Conservation (phyloP, 2,329 filamentous ascomycete genomes). For the Calonectria hongkongensis region DNA sequence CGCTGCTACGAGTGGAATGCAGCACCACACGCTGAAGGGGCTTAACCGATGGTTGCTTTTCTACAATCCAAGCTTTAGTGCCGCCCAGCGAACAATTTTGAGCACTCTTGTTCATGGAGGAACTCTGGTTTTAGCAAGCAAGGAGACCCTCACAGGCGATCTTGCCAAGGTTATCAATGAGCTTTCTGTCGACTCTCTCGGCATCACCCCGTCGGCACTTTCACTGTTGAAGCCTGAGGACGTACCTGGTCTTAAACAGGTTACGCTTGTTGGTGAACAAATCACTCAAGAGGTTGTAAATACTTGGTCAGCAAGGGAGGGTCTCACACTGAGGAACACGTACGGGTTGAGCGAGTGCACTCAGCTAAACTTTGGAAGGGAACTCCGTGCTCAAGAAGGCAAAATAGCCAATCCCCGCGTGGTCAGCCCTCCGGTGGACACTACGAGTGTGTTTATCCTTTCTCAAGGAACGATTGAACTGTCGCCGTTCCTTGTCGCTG, state of each 20-base stretch:
- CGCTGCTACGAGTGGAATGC: conserved; percentile 38
- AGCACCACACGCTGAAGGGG: conserved; percentile 29
- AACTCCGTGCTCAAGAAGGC: not conserved
- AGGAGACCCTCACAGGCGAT: conserved; percentile 36
- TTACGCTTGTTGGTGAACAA: conserved; percentile 44
- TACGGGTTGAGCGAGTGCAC: conserved; percentile 51
- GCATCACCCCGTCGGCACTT: conserved; percentile 48
- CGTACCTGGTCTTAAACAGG: conserved; percentile 37
- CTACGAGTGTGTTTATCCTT: conserved; percentile 39
- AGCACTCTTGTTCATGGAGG: conserved; percentile 43
- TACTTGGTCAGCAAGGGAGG: conserved; percentile 26
- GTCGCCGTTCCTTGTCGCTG: conserved; percentile 35
- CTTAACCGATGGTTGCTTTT: conserved; percentile 47
- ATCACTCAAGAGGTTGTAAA: conserved; percentile 39
- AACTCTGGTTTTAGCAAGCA: conserved; percentile 41
- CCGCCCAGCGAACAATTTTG: conserved; percentile 47
- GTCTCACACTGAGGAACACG: conserved; percentile 31
- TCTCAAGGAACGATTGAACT: conserved; percentile 26
- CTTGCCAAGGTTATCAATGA: conserved; percentile 39
- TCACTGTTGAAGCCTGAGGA: conserved; percentile 32
- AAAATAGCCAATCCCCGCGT: conserved; percentile 29
- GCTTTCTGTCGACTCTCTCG: conserved; percentile 43
- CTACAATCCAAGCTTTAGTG: conserved; percentile 50
- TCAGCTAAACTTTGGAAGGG: conserved; percentile 43
- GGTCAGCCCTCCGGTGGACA: conserved; percentile 28